phyloP scores from a whole-genome alignment of 2,329 filamentous ascomycete species.

The Emergomyces africanus region DNA sequence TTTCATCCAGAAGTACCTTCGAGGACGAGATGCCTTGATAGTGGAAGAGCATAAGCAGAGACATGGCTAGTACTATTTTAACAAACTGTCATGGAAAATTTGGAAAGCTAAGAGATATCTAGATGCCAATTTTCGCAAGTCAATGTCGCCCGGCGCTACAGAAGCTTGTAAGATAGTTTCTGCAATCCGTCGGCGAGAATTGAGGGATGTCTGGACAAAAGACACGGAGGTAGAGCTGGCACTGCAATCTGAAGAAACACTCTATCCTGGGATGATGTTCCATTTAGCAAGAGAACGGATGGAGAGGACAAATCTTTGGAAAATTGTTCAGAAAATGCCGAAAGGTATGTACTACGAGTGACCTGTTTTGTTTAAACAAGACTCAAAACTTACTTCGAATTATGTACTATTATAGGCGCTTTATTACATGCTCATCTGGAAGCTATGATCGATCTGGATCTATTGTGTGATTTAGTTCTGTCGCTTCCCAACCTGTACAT shows the following conservation, averaged over 20 bases:
- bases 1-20: constrained; percentile 4
- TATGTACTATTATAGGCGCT: constrained; percentile 25
- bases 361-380: neutral
- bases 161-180: constrained; percentile 70
- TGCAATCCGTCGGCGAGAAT: constrained; percentile 66
- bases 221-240: constrained; percentile 54
- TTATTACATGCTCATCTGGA: constrained; percentile 80
- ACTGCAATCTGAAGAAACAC: constrained; percentile 36
- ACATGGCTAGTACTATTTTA: constrained; percentile 4
- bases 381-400: neutral
- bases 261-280: constrained; percentile 92
- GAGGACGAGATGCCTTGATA: constrained; percentile 5
- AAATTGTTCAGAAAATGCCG: constrained; percentile 73
- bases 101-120: neutral
- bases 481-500: constrained; percentile 62
- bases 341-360: constrained; percentile 42
- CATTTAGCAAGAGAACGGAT: constrained; percentile 69
- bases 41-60: constrained; percentile 6
- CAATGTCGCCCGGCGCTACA: constrained; percentile 64
- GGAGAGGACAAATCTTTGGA: constrained; percentile 74
- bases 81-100: neutral
- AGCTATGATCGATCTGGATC: constrained; percentile 81
- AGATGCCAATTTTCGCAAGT: constrained; percentile 23
- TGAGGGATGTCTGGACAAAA: constrained; percentile 61
- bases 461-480: constrained; percentile 60